Base-by-base conservation (phyloP, 192 early-diverging fungal species). In the Mortierella claussenii region DNA sequence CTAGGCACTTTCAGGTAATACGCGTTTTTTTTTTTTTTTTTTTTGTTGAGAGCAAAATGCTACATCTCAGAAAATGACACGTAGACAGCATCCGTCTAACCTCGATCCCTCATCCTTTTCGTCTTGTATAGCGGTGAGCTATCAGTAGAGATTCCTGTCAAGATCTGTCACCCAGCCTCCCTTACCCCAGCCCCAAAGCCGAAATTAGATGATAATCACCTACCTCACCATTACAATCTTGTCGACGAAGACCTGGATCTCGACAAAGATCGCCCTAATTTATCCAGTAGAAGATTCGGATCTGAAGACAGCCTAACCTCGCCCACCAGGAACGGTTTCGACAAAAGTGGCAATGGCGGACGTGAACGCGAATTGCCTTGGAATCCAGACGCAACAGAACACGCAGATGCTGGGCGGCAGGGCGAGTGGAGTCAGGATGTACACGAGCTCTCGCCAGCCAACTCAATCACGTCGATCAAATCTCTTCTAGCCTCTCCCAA, bases 161-260 rank as follows among this genome's bases (percentile, higher is more conserved):
- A 80, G 43, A 83, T 89, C 24, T 83, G 83, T 49, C 87, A 89
- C 44, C 80, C 86, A 21, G 81, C 84, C 7, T 87, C 86, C 21
- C 23, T 87, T 33, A 71, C 76, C 24, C 81, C 81, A n/a, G 68
- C 76, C 28, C 81, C 81, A 24, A 57, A 66, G 47, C 75, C 81
- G 32, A 60, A 82, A 24, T 47, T 78, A 9, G 76, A 82, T 24
- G 53, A 68, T 0, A 78, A 78, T 43, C 68, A 71, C 40, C 49
- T 79, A 17, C 75, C 75, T 32, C 69, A 82, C 51, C 76, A 74
- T 3, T 82, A 82, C 49, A 82, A 82, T 34, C 60, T 82, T 21
- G 71, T 79, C 6, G 75, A 74, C 27, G 81, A 79, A 32, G 68
- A 73, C 54, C 4, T 52, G 6, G 81, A 82, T 42, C 28, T 60